Conservation (phyloP, 148 eudicot genomes). For the Rhododendron henanense region DNA sequence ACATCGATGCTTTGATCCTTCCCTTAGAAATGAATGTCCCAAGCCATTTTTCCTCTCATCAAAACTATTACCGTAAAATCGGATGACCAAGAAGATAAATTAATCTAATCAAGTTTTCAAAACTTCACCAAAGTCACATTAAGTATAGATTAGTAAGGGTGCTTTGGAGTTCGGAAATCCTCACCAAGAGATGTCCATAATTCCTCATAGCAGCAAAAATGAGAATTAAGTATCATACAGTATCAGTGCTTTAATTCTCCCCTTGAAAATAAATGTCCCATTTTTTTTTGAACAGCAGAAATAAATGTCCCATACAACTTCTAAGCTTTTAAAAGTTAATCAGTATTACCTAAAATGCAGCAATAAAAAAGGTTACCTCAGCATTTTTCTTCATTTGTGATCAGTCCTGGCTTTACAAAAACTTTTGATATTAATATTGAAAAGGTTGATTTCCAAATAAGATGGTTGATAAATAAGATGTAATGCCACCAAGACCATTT, state of each 20-base stretch:
- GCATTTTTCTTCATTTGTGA: conserved; percentile 6
- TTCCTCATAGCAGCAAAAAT: not conserved
- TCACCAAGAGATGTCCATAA: not conserved
- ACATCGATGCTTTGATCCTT: not conserved
- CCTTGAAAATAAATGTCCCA: not conserved
- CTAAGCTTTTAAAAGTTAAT: not conserved
- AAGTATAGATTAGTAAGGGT: not conserved
- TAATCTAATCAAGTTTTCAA: not conserved
- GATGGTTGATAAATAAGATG: not conserved
- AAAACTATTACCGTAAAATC: not conserved
- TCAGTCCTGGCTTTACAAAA: not conserved
- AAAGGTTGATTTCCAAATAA: not conserved
- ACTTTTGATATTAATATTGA: not conserved
- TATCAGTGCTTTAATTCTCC: not conserved
- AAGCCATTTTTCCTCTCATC: not conserved
- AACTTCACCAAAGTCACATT: not conserved
- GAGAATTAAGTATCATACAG: not conserved
- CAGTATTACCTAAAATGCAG: not conserved
- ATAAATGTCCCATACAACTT: not conserved
- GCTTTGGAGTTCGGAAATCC: not conserved
- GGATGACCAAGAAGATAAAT: not conserved
- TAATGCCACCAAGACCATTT: not conserved
- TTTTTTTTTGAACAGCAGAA: too few species aligned
- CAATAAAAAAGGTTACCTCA: not conserved
- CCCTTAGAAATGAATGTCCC: not conserved